Percentiles rank a stretch among this genome's conserved stretches.
phyloP scores from a whole-genome alignment of 345 rosid genomes.

The Citrus maxima region DNA sequence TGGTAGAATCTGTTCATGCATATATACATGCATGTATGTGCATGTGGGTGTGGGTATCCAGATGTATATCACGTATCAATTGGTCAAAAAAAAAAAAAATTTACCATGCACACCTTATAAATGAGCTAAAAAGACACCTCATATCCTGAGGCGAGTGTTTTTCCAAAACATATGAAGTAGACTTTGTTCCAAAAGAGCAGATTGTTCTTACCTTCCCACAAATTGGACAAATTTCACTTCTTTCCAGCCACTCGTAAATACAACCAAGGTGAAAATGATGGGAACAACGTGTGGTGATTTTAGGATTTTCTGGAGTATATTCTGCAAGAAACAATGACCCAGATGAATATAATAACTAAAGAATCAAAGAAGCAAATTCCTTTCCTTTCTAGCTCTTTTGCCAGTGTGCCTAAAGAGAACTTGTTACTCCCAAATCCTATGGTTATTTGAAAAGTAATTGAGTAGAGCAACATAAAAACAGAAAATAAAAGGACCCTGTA shows the following conservation, averaged over 20 bases:
- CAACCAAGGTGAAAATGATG: slow-evolving; percentile 78
- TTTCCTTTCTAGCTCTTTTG: not conserved
- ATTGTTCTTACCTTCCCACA: slow-evolving; percentile 54
- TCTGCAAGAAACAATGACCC: slow-evolving; percentile 38
- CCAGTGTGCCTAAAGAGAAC: not conserved
- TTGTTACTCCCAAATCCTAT: not conserved
- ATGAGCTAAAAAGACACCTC: not conserved
- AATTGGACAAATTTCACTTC: slow-evolving; percentile 71
- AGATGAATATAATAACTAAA: not conserved
- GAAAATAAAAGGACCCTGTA: not conserved
- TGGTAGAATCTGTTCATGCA: not conserved
- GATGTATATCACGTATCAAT: not conserved
- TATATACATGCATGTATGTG: not conserved
- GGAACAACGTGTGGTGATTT: slow-evolving; percentile 50
- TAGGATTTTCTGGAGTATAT: slow-evolving; percentile 62
- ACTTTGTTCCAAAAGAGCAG: not conserved
- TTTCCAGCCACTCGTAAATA: slow-evolving; percentile 79
- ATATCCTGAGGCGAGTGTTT: not conserved
- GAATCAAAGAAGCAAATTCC: not conserved
- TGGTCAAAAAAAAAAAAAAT: not conserved
- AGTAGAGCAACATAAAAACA: not conserved
- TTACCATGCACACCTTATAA: not conserved
- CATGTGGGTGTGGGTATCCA: no score
- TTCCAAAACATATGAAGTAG: not conserved
- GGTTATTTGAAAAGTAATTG: not conserved